These are phyloP conservation scores for Phytophthora agathidicida DNA, from an alignment of 352 stramenopile genomes.

Conservation along the genomic window DNA sequence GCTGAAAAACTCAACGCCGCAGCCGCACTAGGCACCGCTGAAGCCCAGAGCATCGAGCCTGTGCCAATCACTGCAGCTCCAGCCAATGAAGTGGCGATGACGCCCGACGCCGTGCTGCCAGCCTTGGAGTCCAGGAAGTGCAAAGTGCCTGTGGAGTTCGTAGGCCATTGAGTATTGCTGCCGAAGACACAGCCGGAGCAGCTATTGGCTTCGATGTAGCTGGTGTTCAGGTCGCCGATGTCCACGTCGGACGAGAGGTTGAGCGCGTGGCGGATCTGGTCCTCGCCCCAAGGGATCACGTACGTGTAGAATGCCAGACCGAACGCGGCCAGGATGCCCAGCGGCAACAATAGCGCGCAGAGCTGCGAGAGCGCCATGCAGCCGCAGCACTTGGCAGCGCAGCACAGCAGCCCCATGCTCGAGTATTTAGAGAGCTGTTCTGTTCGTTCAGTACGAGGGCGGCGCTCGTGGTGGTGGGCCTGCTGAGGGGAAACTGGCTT, in stretches of 20 bases:
- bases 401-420: conserved; percentile 56
- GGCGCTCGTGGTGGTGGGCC: conserved; percentile 22
- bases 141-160: conserved; percentile 61
- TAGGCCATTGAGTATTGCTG: conserved; percentile 84
- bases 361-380: conserved; percentile 79
- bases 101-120: conserved; percentile 59
- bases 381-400: conserved; percentile 74
- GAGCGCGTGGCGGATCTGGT: conserved; percentile 67
- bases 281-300: conserved; percentile 73
- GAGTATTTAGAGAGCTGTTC: neutral
- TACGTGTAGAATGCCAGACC: conserved; percentile 75
- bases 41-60: conserved; percentile 81
- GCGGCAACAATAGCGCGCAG: conserved; percentile 60
- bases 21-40: conserved; percentile 63
- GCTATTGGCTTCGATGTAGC: conserved; percentile 59
- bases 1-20: conserved; percentile 64
- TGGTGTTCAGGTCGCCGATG: conserved; percentile 56
- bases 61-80: conserved; percentile 50
- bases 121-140: conserved; percentile 82
- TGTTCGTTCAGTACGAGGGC: neutral
- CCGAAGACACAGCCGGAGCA: conserved; percentile 88
- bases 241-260: conserved; percentile 51
- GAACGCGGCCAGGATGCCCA: conserved; percentile 58
- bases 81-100: conserved; percentile 74
- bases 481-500: conserved; percentile 31